Conservation (phyloP, 1,284 basidiomycete species). For the Rhodotorula sp. region DNA sequence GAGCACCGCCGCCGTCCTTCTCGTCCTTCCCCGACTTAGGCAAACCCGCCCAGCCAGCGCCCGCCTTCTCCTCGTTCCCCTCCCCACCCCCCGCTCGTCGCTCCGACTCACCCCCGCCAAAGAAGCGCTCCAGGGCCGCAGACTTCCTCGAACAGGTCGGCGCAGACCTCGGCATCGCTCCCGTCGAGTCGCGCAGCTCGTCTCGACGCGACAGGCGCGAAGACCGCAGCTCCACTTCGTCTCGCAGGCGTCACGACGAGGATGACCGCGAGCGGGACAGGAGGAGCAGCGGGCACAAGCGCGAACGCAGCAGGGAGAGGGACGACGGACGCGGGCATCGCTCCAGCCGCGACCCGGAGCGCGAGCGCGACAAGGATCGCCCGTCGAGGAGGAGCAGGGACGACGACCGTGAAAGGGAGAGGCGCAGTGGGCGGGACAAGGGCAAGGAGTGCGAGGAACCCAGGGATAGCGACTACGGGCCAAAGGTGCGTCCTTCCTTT, state of each 20-base stretch:
- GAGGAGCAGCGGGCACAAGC: background rate
- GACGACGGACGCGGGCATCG: background rate
- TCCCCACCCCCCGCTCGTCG: constrained; percentile 10
- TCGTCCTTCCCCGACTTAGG: constrained; percentile 22
- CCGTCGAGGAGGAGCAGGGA: too few species aligned
- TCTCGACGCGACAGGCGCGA: background rate
- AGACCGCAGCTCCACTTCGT: background rate
- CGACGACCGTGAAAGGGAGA: background rate
- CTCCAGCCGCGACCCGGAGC: background rate
- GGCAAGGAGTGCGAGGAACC: constrained; percentile 12
- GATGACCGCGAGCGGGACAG: background rate
- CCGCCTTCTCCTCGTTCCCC: constrained; percentile 32
- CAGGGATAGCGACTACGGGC: constrained; percentile 8
- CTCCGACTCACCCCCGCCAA: background rate
- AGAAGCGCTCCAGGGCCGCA: constrained; percentile 5
- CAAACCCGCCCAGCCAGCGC: background rate
- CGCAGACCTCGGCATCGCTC: constrained; percentile 11
- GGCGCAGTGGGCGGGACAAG: background rate
- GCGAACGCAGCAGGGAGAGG: background rate
- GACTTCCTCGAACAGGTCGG: constrained; percentile 31
- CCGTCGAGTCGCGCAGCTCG: background rate
- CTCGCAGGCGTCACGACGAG: constrained; percentile 1
- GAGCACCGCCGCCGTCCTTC: constrained; percentile 25
- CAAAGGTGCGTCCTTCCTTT: background rate
- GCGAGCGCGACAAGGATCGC: background rate